Base-by-base conservation (phyloP, 768 basidiomycete genomes). In the Termitomyces sp. region DNA sequence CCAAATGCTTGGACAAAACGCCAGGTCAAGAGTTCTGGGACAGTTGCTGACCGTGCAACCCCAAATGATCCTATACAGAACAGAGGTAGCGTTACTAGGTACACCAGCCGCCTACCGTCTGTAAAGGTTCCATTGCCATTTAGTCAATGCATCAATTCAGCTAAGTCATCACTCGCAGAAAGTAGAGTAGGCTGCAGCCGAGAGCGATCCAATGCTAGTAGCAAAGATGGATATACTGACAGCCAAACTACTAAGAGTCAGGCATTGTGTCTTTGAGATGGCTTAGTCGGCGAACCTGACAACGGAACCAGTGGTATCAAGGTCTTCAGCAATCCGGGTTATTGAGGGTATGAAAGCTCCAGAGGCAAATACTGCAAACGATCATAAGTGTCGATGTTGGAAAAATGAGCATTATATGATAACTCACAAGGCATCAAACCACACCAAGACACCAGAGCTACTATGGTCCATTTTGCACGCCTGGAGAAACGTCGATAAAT, bases 331-430 rank as follows among this genome's bases (percentile, higher is more conserved):
- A 42, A 94, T 83, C 47, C 86, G 79, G 0, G 89, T 88, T 52
- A 92, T 86, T 0, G 84, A 83, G 0, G 89, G 89, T 2, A 89
- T 76, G 65, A 92, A 90, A 0, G 81, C 81, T 0, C 82, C 85
- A 7, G 81, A 72, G 0, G 87, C 82, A 56, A 92, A 83, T 35
- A 86, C 89, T 92, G 11, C 60, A 15, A 44, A 29, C 33, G 40
- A 32, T 46, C 46, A 35, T 22, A 20, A 31, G 39, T 25, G 46
- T n/a, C 12, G 46, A 31, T 31, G 45, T 44, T 51, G 22, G 35
- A 20, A 46, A 25, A 31, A 20, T n/a, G 13, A 42, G 41, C 5
- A 48, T 33, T 36, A 39, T 18, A n/a, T 5, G 40, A 29, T 23
- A 13, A 62, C 69, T 29, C 60, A 90, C 89, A 73, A 20, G 84